Base-by-base conservation (phyloP, 139 green algal species). In the Micromonas pusilla region DNA sequence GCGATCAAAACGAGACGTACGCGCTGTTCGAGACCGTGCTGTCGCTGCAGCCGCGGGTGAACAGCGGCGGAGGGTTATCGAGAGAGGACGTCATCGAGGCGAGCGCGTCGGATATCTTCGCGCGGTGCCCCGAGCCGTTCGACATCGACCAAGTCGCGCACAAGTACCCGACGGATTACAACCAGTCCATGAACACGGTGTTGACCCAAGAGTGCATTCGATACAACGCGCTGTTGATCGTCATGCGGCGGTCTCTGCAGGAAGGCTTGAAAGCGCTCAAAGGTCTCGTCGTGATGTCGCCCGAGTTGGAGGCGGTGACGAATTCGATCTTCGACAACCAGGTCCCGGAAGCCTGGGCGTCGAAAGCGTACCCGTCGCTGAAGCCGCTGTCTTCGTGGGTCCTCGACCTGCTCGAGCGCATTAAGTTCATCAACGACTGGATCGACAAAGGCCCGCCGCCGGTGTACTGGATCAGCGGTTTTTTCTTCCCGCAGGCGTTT, bases 401-500 rank as follows among this genome's bases (percentile, higher is more conserved):
- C 16, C 2, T 65, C 26, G 91, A 96, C 82, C 84, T 96, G 64
- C 52, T 92, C 64, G 88, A 92, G 84, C 83, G 91, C 20, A 73
- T 82, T 53, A 28, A 60, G 20, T 95, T 95, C 85, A 89, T 96
- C 60, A 38, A 70, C 4, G 53, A 38, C 33, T 96, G 91, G 91
- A 88, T 91, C 28, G 38, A 80, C 2, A 57, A 83, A 0, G 91
- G 91, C 2, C 86, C 89, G 4, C 79, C 79, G 2, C 21, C 81
- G 2, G 81, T 90, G 26, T 94, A 91, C 81, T 96, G 91, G 91
- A 91, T 96, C 81, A 87, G 74, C 34, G 91, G 91, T 23, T 96
- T 96, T 84, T 94, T 94, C 89, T 96, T 94, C 82, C 90, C 90
- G 16, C 85, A 93, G 82, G 91, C 90, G 13, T 96, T 96, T 83